Evolutionary conservation across 1,139 yeast genomes (phyloP).

Genomic region (Hyphopichia khmerensis): DNA sequence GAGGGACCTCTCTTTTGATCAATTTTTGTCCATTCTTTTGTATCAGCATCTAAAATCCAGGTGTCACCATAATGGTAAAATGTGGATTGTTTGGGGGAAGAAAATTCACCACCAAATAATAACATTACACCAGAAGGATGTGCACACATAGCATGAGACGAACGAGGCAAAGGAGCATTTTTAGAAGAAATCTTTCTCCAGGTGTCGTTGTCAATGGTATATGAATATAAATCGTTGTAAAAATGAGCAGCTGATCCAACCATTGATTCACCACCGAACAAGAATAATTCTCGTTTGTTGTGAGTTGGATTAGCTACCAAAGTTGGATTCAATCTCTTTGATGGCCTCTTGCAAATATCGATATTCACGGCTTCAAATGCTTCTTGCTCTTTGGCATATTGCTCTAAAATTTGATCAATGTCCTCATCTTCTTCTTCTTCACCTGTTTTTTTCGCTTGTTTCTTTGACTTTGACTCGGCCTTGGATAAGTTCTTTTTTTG

Average conservation of each 20-base stretch:
- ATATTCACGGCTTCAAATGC: slow-evolving; percentile 71
- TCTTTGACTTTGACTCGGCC: slow-evolving; percentile 72
- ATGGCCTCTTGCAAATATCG: slow-evolving; percentile 58
- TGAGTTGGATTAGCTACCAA: slow-evolving; percentile 76
- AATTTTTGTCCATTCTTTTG: slow-evolving; percentile 87
- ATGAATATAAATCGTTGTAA: slow-evolving; percentile 77
- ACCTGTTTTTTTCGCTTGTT: slow-evolving; percentile 70
- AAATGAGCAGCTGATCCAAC: slow-evolving; percentile 62
- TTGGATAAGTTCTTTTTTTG: slow-evolving; percentile 72
- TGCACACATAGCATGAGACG: slow-evolving; percentile 91
- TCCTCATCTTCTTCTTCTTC: slow-evolving; percentile 87
- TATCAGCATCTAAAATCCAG: slow-evolving; percentile 82
- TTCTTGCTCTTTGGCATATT: slow-evolving; percentile 77
- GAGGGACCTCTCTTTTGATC: slow-evolving; percentile 72
- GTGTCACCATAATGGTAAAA: slow-evolving; percentile 97
- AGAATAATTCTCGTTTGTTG: slow-evolving; percentile 70
- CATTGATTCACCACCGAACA: slow-evolving; percentile 87
- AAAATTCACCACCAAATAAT: slow-evolving; percentile 95
- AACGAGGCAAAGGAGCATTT: slow-evolving; percentile 88
- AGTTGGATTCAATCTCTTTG: slow-evolving; percentile 69
- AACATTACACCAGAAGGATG: slow-evolving; percentile 88
- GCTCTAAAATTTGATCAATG: slow-evolving; percentile 78
- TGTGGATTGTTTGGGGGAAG: slow-evolving; percentile 93
- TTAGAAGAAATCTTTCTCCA: slow-evolving; percentile 83
- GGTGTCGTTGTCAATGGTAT: slow-evolving; percentile 70